A percentile compares a stretch with the other conserved stretches of the same genome.
These are phyloP conservation scores for Lachancea waltii DNA, from an alignment of 805 yeast species.

Conservation along the genomic window DNA sequence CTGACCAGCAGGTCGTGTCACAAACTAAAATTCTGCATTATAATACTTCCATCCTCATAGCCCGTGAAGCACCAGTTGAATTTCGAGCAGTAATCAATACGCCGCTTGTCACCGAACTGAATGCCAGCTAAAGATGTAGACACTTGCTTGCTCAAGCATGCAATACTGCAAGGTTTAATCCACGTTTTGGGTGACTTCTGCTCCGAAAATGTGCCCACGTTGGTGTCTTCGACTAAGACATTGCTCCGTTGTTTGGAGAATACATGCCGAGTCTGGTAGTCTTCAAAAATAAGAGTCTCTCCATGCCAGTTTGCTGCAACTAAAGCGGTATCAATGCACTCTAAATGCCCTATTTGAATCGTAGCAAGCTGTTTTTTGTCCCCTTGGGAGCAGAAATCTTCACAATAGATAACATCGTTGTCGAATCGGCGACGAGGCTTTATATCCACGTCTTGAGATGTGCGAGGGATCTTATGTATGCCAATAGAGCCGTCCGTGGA, in stretches of 20 bases:
- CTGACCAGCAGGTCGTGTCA: too few relatives aligned
- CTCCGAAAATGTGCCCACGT: conserved; percentile 21
- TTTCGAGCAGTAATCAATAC: conserved; percentile 12
- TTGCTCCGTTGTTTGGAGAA: conserved; percentile 17
- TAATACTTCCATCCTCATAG: conserved; percentile 25
- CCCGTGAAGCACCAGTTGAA: conserved; percentile 29
- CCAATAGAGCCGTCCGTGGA: conserved; percentile 20
- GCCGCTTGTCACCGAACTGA: conserved; percentile 14
- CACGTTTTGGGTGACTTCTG: conserved; percentile 4
- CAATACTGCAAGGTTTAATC: conserved; percentile 7
- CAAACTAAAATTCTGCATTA: conserved; percentile 7
- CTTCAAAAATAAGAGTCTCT: conserved; percentile 11
- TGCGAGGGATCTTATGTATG: conserved; percentile 9
- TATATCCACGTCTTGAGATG: too few relatives aligned
- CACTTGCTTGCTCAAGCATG: not conserved
- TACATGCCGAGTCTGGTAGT: not conserved
- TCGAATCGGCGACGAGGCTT: too few relatives aligned
- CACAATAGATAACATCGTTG: too few relatives aligned
- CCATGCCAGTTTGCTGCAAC: conserved; percentile 24
- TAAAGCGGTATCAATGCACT: conserved; percentile 6
- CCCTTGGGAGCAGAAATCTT: too few relatives aligned
- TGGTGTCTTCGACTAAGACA: conserved; percentile 19
- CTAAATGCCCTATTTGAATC: conserved; percentile 16
- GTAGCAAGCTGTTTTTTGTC: too few relatives aligned
- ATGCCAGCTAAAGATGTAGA: not conserved